Percentiles rank a stretch among this genome's conserved stretches.
Evolutionary conservation across 768 basidiomycete species (phyloP).

Genomic region (Crepidotus variabilis): DNA sequence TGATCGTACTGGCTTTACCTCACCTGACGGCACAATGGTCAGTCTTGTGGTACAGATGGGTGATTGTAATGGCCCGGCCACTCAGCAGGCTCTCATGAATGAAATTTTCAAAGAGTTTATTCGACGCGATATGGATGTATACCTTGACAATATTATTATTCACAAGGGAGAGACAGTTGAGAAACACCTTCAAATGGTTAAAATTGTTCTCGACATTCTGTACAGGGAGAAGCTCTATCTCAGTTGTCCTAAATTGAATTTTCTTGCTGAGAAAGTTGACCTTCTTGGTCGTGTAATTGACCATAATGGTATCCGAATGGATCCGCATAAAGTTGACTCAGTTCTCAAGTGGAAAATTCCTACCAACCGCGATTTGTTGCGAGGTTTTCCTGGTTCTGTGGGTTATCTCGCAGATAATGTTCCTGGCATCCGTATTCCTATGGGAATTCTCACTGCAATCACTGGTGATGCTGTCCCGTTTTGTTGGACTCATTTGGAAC

Average conservation of each 20-base stretch:
- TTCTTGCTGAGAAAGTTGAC: slow-evolving; percentile 25
- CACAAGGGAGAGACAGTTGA: slow-evolving; percentile 23
- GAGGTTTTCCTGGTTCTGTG: slow-evolving; percentile 23
- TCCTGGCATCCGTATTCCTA: slow-evolving; percentile 26
- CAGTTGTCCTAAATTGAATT: slow-evolving; percentile 25
- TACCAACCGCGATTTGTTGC: slow-evolving; percentile 23
- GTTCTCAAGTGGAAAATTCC: slow-evolving; percentile 29
- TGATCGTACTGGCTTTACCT: slow-evolving; percentile 20
- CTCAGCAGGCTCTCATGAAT: slow-evolving; percentile 36
- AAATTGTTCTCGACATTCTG: slow-evolving; percentile 26
- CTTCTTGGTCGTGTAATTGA: slow-evolving; percentile 24
- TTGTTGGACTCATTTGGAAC: slow-evolving; percentile 19
- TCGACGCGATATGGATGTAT: slow-evolving; percentile 15
- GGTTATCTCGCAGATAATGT: slow-evolving; percentile 27
- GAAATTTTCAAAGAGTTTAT: slow-evolving; percentile 26
- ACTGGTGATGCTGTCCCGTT: slow-evolving; percentile 19
- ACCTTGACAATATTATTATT: slow-evolving; percentile 29
- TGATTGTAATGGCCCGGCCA: slow-evolving; percentile 21
- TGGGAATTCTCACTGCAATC: slow-evolving; percentile 24
- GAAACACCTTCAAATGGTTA: slow-evolving; percentile 29
- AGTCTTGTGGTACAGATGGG: slow-evolving; percentile 24
- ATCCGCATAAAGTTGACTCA: slow-evolving; percentile 34
- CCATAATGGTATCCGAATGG: slow-evolving; percentile 32
- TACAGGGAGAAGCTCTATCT: slow-evolving; percentile 29
- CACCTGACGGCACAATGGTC: slow-evolving; percentile 31